Evolutionary conservation across 78 protist genomes (phyloP), one percentile per base, ranked within the genome.

Genomic region (Dictyostelium intermedium): DNA sequence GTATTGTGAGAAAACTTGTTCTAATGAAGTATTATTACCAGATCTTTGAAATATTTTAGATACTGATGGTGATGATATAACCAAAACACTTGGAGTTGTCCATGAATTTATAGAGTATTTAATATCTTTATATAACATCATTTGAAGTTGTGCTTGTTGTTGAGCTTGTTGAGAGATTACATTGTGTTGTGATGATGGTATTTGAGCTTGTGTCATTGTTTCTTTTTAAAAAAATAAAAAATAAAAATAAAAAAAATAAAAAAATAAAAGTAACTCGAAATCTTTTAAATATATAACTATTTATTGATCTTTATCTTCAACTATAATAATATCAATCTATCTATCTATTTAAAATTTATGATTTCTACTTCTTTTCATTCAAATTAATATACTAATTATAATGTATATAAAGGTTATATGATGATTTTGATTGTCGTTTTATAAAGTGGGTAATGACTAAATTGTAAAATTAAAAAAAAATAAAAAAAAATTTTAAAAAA

Each of bases 51-150:
- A 89, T 25, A 70, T 30, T 70, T 89, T 89, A 0, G 47, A 20
- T 9, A 80, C 94, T 18, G 85, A 34, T 9, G 94, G 94, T 70
- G 94, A 89, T 10, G 87, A 79, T 6, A 89, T 80, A 47, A 89
- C 72, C 25, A 89, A 66, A 6, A 89, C 94, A 9, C 76, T 79
- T 18, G 94, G 94, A 47, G 94, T 45, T 13, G 70, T 83, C 94
- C 94, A 89, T 34, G 94, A 60, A 23, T 80, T 56, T 11, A 89
- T 63, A 2, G 94, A 80, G 7, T 37, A 34, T 80, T 83, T 89
- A 27, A 89, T 35, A 43, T 89, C 94, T 50, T 80, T 83, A 35
- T 69, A 60, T 78, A 43, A 35, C 72, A 60, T 56, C 53, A 41
- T 39, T 47, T 78, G 76, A n/a, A 56, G 41, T 84, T 84, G 81